phyloP scores from a whole-genome alignment of 768 basidiomycete genomes.

The Lactifluus hygrophoroides region DNA sequence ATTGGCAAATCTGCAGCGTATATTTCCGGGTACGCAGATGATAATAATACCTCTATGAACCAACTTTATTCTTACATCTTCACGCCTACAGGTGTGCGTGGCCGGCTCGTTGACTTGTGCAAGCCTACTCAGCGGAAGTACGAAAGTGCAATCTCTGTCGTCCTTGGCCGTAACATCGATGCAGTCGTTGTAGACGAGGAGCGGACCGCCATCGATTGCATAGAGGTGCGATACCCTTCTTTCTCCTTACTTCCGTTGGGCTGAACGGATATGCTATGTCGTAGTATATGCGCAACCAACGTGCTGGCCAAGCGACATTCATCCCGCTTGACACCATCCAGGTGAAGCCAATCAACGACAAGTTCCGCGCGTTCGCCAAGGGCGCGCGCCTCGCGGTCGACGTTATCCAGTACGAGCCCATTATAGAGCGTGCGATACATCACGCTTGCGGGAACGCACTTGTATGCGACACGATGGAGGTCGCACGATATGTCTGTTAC shows the following conservation, averaged over 20 bases:
- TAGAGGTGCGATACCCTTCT: conserved; percentile 51
- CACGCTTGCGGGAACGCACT: conserved; percentile 93
- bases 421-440: conserved; percentile 89
- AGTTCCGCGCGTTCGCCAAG: conserved; percentile 85
- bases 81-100: conserved; percentile 63
- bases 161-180: conserved; percentile 91
- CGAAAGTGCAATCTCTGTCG: conserved; percentile 82
- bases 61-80: no score
- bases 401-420: conserved; percentile 55
- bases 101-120: conserved; percentile 88
- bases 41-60: background rate
- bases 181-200: conserved; percentile 95
- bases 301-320: conserved; percentile 94
- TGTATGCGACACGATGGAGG: conserved; percentile 92
- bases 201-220: conserved; percentile 95
- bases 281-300: conserved; percentile 91
- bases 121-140: conserved; percentile 91
- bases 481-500: conserved; percentile 85
- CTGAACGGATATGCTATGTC: background rate
- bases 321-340: conserved; percentile 98
- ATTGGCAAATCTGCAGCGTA: conserved; percentile 69
- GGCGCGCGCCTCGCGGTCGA: conserved; percentile 55
- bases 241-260: background rate
- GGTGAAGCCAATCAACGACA: conserved; percentile 89
- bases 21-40: conserved; percentile 65